A percentile compares a stretch with the other conserved stretches of the same genome.
Evolutionary conservation across 2,329 filamentous ascomycete genomes (phyloP).

Genomic region (Pseudocercospora eumusae): DNA sequence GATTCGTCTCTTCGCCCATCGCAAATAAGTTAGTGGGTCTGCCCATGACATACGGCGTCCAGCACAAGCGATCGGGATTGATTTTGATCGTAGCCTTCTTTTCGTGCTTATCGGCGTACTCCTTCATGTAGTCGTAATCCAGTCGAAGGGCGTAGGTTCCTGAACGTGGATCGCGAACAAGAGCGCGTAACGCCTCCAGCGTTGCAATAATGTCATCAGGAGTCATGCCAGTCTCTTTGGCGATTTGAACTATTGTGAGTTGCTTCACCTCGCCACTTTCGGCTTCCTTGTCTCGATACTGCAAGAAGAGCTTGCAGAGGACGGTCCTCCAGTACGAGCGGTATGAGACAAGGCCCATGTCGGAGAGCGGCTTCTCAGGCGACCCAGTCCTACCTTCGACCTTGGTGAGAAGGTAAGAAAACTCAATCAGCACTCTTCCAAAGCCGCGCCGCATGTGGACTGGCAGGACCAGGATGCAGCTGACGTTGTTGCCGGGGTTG

Average conservation of each 20-base stretch:
- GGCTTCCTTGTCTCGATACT: conserved; percentile 52
- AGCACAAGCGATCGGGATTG: conserved; percentile 76
- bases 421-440: conserved; percentile 94
- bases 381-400: conserved; percentile 93
- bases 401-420: conserved; percentile 92
- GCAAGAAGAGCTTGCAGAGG: conserved; percentile 78
- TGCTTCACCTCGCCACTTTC: conserved; percentile 28
- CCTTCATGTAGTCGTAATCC: conserved; percentile 79
- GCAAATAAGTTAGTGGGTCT: conserved; percentile 50
- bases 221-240: conserved; percentile 90
- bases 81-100: conserved; percentile 84
- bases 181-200: conserved; percentile 81
- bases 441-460: conserved; percentile 98
- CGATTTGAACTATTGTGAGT: conserved; percentile 65
- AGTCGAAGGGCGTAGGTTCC: conserved; percentile 86
- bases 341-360: conserved; percentile 97
- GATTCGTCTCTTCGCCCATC: conserved; percentile 42
- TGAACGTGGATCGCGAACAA: conserved; percentile 86
- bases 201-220: conserved; percentile 94
- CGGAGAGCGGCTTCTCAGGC: conserved; percentile 93
- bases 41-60: conserved; percentile 98
- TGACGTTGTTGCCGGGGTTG: conserved; percentile 75
- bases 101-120: conserved; percentile 88
- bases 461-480: conserved; percentile 91
- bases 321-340: conserved; percentile 95